These are phyloP conservation scores for Nasturtium officinale DNA, from an alignment of 345 rosid species.

Conservation along the genomic window DNA sequence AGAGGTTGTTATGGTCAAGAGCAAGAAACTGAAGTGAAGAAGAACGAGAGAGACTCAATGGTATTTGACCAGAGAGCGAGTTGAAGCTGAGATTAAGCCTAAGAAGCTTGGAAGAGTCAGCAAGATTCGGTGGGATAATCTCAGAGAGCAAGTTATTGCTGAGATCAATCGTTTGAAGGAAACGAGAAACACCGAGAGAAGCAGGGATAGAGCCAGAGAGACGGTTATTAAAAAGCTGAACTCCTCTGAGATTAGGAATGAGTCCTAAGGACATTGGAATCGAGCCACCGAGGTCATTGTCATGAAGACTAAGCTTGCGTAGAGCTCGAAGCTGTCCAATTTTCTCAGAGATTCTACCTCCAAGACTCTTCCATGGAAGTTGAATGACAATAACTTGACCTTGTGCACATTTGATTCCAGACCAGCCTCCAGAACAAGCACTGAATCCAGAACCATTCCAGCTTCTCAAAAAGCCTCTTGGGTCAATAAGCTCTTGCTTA, in stretches of 20 bases:
- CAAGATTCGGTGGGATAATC: constrained; percentile 60
- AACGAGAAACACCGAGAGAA: constrained; percentile 65
- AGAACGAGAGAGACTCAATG: constrained; percentile 51
- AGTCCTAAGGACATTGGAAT: constrained; percentile 66
- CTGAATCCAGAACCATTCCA: constrained; percentile 79
- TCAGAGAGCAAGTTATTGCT: constrained; percentile 69
- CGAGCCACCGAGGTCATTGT: constrained; percentile 68
- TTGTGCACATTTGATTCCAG: constrained; percentile 85
- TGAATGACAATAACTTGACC: constrained; percentile 88
- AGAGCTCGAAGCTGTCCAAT: constrained; percentile 85
- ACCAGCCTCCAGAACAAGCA: constrained; percentile 92
- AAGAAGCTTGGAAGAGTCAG: constrained; percentile 65
- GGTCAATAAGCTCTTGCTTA: constrained; percentile 65
- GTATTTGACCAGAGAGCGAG: constrained; percentile 57
- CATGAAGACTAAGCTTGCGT: constrained; percentile 82
- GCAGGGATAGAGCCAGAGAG: constrained; percentile 81
- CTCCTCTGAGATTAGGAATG: constrained; percentile 76
- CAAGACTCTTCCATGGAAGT: constrained; percentile 89
- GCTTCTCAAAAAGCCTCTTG: constrained; percentile 66
- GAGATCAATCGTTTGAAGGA: constrained; percentile 75
- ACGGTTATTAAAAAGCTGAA: constrained; percentile 86
- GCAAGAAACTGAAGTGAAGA: constrained; percentile 56
- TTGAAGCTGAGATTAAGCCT: constrained; percentile 70
- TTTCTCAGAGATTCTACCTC: constrained; percentile 78
- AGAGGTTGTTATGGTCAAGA: constrained; percentile 63